Percentiles rank a stretch among this genome's conserved stretches.
phyloP scores from a whole-genome alignment of 192 early-diverging fungal species.

The Dissophora globulifera region DNA sequence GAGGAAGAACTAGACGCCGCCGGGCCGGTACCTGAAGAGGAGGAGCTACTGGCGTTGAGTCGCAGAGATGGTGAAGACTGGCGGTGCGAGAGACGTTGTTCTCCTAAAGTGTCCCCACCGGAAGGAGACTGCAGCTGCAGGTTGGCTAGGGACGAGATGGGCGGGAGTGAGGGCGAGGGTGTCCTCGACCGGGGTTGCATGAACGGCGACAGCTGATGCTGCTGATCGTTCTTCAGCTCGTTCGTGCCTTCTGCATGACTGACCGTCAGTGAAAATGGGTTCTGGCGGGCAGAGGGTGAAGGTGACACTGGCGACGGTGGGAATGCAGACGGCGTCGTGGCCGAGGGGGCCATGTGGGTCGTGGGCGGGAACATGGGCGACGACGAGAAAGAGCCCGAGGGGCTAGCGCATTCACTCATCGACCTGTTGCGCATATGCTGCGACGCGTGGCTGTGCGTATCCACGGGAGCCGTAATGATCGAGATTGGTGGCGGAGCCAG shows the following conservation, averaged over 20 bases:
- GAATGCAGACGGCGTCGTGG: conserved; percentile 4
- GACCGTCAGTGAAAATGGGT: conserved; percentile 12
- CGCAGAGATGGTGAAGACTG: conserved; percentile 3
- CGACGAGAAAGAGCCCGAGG: conserved; percentile 19
- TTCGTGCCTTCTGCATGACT: background rate
- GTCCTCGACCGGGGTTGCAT: conserved; percentile 13
- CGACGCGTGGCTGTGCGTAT: background rate
- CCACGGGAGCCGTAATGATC: conserved; percentile 17
- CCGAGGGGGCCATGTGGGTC: background rate
- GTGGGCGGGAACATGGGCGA: conserved; percentile 45
- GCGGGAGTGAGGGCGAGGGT: conserved; percentile 35
- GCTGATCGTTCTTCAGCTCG: conserved; percentile 8
- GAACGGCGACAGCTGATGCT: conserved; percentile 40
- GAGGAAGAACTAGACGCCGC: no score
- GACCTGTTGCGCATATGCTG: conserved; percentile 2
- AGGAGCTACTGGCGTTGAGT: background rate
- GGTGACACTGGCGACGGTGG: conserved; percentile 34
- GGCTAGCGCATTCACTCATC: conserved; percentile 4
- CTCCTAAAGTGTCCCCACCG: background rate
- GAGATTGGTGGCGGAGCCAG: conserved; percentile 35
- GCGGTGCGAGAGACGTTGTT: conserved; percentile 1
- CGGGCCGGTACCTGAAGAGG: no score
- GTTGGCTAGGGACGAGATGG: conserved; percentile 38
- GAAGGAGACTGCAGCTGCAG: conserved; percentile 34
- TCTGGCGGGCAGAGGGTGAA: conserved; percentile 23